phyloP scores from a whole-genome alignment of 2,329 filamentous ascomycete genomes.

The Colletotrichum sp. region DNA sequence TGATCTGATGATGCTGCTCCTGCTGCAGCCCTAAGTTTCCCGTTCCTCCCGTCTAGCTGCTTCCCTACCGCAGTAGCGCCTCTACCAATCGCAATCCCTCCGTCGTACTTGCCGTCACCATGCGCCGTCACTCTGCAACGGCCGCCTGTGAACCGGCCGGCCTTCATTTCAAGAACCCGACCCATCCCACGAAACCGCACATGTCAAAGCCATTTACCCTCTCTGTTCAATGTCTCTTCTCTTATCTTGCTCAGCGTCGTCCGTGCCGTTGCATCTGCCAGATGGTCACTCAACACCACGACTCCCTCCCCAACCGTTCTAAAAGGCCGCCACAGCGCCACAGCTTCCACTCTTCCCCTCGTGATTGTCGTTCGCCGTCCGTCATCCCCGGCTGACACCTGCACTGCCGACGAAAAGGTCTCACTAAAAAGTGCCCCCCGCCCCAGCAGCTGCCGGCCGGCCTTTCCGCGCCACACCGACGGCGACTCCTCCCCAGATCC shows the following conservation, averaged over 20 bases:
- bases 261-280: background rate
- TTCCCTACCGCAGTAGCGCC: background rate
- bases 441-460: background rate
- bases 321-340: background rate
- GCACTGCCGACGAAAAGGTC: background rate
- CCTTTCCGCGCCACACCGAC: slow-evolving; percentile 9
- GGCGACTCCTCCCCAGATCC: background rate
- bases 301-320: background rate
- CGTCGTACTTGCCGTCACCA: background rate
- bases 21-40: slow-evolving; percentile 13
- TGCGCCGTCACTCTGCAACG: background rate
- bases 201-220: background rate
- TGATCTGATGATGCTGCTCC: slow-evolving; percentile 18
- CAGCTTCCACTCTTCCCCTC: background rate
- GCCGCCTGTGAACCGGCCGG: background rate
- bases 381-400: background rate
- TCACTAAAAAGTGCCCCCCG: background rate
- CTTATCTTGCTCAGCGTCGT: background rate
- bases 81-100: background rate
- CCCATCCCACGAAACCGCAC: background rate
- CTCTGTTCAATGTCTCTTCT: background rate
- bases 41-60: background rate
- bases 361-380: background rate
- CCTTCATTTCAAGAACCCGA: background rate
- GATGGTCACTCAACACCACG: background rate